Evolutionary conservation across 306 rosid species (phyloP), one percentile per base, ranked within the genome.

Genomic region (Cucumis hystrix): DNA sequence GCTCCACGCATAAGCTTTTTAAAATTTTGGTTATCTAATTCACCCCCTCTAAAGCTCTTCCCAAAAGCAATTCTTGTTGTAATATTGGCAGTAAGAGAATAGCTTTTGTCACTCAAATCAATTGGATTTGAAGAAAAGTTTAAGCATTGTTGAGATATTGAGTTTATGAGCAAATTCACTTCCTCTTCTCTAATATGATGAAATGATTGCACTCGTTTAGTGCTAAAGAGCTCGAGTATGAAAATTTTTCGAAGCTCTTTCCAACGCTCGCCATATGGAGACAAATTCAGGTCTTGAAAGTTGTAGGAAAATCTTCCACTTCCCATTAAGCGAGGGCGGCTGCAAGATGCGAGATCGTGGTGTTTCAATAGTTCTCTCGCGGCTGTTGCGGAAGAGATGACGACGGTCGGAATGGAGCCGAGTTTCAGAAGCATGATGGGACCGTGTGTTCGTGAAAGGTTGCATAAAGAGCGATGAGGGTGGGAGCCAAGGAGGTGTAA

Each of bases 41-140:
- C 72, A 2, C 41, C 37, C 6, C 79, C 74, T 6, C 25, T 8
- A 4, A 66, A 69, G 17, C 72, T 80, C 55, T 40, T 78, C 25
- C 96, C 90, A 7, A 83, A 87, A 72, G 89, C 91, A 41, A 87
- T 76, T 37, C 85, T 73, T 5, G 59, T 20, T 13, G 6, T 71
- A 1, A 72, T 28, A 4, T 17, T 49, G 2, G 60, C 60, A 1
- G 25, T 72, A 6, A 72, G 15, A 23, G 15, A 7, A 30, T 45
- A 66, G 0, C 14, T 8, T 54, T 79, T 57, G 28, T 84, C 71
- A 65, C 70, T 76, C 21, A 84, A 12, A 23, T 84, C 47, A 20
- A 84, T 55, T 9, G 45, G 67, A 9, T 33, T 4, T 15, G 56
- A 16, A 52, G n/a, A 15, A 28, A 28, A 28, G 30, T 28, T 28